A percentile compares a stretch with the other conserved stretches of the same genome.
phyloP scores from a whole-genome alignment of 2,329 filamentous ascomycete species.

The Dactylellina haptotyla region DNA sequence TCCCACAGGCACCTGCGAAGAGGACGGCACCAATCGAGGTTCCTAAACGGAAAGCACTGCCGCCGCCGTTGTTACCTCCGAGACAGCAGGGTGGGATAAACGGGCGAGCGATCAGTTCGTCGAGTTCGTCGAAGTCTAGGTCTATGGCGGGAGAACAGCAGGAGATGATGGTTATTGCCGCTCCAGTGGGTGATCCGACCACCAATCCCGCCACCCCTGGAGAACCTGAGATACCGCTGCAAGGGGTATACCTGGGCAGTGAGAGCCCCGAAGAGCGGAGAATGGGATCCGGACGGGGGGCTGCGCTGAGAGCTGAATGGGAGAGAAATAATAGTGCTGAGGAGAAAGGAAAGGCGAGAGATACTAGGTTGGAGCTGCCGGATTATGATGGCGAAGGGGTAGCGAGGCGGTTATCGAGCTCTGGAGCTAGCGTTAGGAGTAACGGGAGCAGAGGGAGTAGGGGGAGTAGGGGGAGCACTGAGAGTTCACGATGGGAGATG shows the following conservation, averaged over 20 bases:
- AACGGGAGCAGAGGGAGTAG: conserved; percentile 22
- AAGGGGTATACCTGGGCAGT: conserved; percentile 50
- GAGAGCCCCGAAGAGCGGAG: conserved; percentile 45
- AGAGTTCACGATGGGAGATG: conserved; percentile 23
- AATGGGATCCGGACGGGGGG: conserved; percentile 12
- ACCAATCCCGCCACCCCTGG: conserved; percentile 20
- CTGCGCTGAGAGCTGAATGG: conserved; percentile 26
- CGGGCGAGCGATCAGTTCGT: conserved; percentile 31
- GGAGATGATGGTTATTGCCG: conserved; percentile 53
- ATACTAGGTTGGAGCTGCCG: conserved; percentile 55
- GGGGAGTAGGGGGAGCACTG: conserved; percentile 25
- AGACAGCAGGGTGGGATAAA: conserved; percentile 41
- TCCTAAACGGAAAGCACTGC: conserved; percentile 73
- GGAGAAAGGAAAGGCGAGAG: conserved; percentile 42
- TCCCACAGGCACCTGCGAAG: conserved; percentile 56
- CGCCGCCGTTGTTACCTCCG: conserved; percentile 62
- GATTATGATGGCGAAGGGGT: conserved; percentile 54
- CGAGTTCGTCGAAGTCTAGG: conserved; percentile 46
- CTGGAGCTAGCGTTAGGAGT: conserved; percentile 31
- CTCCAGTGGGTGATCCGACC: conserved; percentile 25
- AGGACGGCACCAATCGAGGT: conserved; percentile 68
- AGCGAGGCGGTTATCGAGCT: conserved; percentile 46
- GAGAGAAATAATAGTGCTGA: conserved; percentile 32
- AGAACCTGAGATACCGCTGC: conserved; percentile 46
- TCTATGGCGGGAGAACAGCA: conserved; percentile 12